Conservation (phyloP, 148 eudicot genomes). For the Suaeda aralocaspica region DNA sequence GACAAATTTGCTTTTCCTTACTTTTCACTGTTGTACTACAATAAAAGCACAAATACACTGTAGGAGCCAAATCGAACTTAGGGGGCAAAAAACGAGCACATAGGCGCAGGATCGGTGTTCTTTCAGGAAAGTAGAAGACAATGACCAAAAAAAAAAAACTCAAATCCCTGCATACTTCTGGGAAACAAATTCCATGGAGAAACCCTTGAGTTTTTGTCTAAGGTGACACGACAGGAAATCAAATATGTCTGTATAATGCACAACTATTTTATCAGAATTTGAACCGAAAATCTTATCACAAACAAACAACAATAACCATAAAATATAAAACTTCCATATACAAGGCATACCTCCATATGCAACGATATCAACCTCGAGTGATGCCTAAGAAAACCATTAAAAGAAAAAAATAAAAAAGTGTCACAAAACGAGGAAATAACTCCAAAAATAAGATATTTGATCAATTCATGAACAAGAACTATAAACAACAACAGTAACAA, state of each 20-base stretch:
- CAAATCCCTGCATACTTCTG: no score
- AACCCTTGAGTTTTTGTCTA: no score
- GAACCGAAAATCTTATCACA: not conserved
- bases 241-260: not conserved
- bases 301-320: conserved; percentile 4
- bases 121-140: no score
- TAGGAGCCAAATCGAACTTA: no score
- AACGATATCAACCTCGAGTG: conserved; percentile 80
- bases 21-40: no score
- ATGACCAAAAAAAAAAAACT: no score
- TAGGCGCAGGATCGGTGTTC: no score
- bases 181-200: no score
- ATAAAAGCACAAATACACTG: no score
- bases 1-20: not conserved
- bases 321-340: not conserved
- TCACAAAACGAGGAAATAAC: not conserved
- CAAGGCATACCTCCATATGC: conserved; percentile 79
- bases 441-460: no score
- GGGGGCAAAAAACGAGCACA: no score
- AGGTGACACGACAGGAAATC: no score
- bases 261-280: not conserved
- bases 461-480: not conserved
- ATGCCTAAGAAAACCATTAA: conserved; percentile 59
- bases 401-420: not conserved
- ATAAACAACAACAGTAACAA: not conserved